Evolutionary conservation across 352 stramenopile genomes (phyloP).

Genomic region (Phytophthora lateralis): DNA sequence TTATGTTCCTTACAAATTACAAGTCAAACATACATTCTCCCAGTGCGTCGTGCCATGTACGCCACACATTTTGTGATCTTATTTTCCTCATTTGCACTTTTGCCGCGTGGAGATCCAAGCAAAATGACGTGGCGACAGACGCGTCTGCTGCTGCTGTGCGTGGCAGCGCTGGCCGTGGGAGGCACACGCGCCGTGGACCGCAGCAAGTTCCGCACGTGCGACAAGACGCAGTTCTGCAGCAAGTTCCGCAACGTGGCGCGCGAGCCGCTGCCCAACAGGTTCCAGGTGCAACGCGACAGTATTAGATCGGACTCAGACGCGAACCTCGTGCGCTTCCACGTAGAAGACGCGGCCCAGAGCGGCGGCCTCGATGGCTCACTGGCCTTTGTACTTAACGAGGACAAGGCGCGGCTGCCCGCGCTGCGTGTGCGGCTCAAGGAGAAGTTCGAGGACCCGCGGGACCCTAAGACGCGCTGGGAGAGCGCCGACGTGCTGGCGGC

Average conservation of each 20-base stretch:
- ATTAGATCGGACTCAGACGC: constrained; percentile 30
- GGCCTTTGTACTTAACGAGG: constrained; percentile 54
- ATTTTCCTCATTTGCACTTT: constrained; percentile 9
- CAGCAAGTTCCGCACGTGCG: constrained; percentile 98
- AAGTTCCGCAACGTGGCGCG: constrained; percentile 55
- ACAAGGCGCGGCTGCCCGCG: constrained; percentile 42
- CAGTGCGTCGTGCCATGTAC: neutral
- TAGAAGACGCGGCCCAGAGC: constrained; percentile 34
- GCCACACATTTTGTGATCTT: neutral
- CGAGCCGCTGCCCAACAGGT: constrained; percentile 24
- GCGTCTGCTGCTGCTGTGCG: constrained; percentile 19
- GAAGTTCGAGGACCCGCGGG: constrained; percentile 51
- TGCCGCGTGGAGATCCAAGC: constrained; percentile 24
- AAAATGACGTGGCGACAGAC: constrained; percentile 20
- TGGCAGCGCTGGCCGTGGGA: constrained; percentile 2
- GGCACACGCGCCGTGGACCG: constrained; percentile 88
- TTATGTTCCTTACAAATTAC: neutral
- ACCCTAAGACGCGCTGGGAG: constrained; percentile 65
- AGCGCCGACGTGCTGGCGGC: constrained; percentile 53
- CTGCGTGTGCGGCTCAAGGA: constrained; percentile 66
- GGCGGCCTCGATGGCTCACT: constrained; percentile 49
- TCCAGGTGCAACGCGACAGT: constrained; percentile 41
- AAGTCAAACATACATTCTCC: neutral
- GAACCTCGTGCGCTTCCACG: constrained; percentile 53
- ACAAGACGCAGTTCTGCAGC: constrained; percentile 97